Conservation (phyloP, 768 basidiomycete genomes). For the Tulasnella sp. region DNA sequence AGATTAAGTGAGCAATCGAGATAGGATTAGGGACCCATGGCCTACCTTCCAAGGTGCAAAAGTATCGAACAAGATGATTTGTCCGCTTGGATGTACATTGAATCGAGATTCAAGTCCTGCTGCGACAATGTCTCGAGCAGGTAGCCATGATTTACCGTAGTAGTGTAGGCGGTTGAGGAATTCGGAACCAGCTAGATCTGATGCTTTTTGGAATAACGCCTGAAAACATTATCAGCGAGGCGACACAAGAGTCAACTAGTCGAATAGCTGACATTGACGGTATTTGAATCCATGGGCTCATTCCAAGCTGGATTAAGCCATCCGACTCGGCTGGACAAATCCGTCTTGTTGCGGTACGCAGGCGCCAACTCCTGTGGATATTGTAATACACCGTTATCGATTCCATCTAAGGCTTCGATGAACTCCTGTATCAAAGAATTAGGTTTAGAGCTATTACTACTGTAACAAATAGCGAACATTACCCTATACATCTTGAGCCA, state of each 20-base stretch:
- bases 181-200: slow-evolving; percentile 68
- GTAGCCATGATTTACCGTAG: slow-evolving; percentile 82
- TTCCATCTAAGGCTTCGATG: slow-evolving; percentile 85
- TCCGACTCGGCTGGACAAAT: slow-evolving; percentile 72
- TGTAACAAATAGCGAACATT: neutral
- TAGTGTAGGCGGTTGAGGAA: slow-evolving; percentile 69
- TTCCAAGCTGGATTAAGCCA: slow-evolving; percentile 90
- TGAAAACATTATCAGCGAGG: slow-evolving; percentile 23
- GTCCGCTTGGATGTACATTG: slow-evolving; percentile 53
- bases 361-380: slow-evolving; percentile 50
- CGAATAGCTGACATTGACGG: slow-evolving; percentile 50
- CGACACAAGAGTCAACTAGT: neutral
- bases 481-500: slow-evolving; percentile 89
- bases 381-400: slow-evolving; percentile 88
- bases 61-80: slow-evolving; percentile 63
- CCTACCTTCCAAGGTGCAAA: slow-evolving; percentile 82
- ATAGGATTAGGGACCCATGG: neutral
- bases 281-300: slow-evolving; percentile 48
- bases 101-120: slow-evolving; percentile 44
- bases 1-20: neutral
- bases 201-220: slow-evolving; percentile 68
- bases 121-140: slow-evolving; percentile 68
- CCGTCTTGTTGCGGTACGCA: slow-evolving; percentile 64
- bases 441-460: neutral
- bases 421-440: slow-evolving; percentile 49